phyloP scores from a whole-genome alignment of 1,284 basidiomycete species.

The Tylopilus orsonianus region DNA sequence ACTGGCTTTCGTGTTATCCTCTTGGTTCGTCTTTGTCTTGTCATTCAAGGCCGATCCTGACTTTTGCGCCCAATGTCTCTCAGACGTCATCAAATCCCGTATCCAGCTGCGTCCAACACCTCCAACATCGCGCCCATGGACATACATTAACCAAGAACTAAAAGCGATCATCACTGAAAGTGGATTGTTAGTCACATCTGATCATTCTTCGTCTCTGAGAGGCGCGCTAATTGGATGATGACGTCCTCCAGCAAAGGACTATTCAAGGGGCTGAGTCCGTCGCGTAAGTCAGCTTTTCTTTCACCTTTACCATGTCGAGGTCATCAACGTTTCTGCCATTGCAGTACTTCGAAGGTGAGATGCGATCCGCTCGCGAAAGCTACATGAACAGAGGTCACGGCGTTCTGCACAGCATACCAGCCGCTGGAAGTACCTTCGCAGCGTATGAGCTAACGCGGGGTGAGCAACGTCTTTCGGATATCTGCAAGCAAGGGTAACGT shows the following conservation, averaged over 20 bases:
- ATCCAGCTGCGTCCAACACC: constrained; percentile 81
- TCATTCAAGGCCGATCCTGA: neutral
- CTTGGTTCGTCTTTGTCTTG: constrained; percentile 47
- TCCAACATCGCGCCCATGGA: constrained; percentile 74
- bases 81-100: constrained; percentile 90
- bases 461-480: constrained; percentile 25
- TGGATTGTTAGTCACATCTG: constrained; percentile 60
- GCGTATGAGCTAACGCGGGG: constrained; percentile 86
- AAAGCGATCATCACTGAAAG: constrained; percentile 68
- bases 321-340: neutral
- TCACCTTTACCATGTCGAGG: neutral
- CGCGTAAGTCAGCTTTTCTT: constrained; percentile 42
- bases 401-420: constrained; percentile 67
- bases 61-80: neutral
- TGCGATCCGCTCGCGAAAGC: neutral
- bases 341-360: constrained; percentile 21
- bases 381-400: neutral
- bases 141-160: constrained; percentile 79
- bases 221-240: constrained; percentile 6
- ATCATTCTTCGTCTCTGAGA: neutral
- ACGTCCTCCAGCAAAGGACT: constrained; percentile 53
- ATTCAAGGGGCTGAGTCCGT: constrained; percentile 73
- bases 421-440: constrained; percentile 90
- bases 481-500: neutral
- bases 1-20: constrained; percentile 94